phyloP scores from a whole-genome alignment of 768 basidiomycete genomes.

The Coprinopsis strossmayeri region DNA sequence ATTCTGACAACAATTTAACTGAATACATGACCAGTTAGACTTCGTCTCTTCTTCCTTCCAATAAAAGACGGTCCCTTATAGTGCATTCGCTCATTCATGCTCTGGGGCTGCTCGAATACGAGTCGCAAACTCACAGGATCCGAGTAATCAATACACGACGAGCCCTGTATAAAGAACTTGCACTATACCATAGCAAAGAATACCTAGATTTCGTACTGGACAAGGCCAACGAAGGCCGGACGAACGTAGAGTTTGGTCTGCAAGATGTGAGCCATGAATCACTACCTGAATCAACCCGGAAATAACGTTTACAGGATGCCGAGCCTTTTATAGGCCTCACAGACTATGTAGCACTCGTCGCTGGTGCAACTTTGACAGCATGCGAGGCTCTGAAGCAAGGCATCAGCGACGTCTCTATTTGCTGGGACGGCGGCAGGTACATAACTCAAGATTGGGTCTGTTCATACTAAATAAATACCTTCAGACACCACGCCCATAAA shows the following conservation, averaged over 20 bases:
- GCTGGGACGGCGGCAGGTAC: slow-evolving; percentile 89
- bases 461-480: neutral
- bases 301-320: slow-evolving; percentile 55
- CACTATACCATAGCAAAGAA: slow-evolving; percentile 61
- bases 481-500: slow-evolving; percentile 80
- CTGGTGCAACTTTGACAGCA: slow-evolving; percentile 74
- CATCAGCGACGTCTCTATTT: slow-evolving; percentile 57
- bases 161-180: slow-evolving; percentile 53
- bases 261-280: slow-evolving; percentile 25
- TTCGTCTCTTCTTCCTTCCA: slow-evolving; percentile 59
- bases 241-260: slow-evolving; percentile 41
- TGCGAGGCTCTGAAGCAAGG: slow-evolving; percentile 49
- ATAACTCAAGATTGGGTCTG: neutral
- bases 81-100: slow-evolving; percentile 59
- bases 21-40: slow-evolving; percentile 18
- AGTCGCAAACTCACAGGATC: slow-evolving; percentile 22
- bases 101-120: slow-evolving; percentile 38
- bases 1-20: neutral
- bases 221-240: slow-evolving; percentile 18
- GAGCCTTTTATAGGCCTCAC: slow-evolving; percentile 66
- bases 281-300: neutral
- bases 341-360: slow-evolving; percentile 65
- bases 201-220: slow-evolving; percentile 59
- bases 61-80: slow-evolving; percentile 54
- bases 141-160: slow-evolving; percentile 44